Evolutionary conservation across 192 early-diverging fungal species (phyloP).

Genomic region (Entomortierella chlamydospora): DNA sequence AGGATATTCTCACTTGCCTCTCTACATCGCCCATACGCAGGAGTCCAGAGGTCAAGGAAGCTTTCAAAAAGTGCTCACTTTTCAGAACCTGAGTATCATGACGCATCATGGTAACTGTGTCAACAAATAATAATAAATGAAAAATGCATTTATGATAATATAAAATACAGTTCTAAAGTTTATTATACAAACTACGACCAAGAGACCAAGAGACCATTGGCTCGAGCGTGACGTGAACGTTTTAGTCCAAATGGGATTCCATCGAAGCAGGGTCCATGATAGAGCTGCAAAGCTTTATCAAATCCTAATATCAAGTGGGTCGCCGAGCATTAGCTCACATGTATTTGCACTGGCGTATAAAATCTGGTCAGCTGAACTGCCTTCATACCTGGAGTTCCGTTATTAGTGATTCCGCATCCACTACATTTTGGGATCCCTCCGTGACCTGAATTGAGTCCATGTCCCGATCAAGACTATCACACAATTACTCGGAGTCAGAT

Average conservation of each 20-base stretch:
- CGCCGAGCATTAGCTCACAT: too few relatives aligned
- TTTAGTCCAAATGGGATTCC: not conserved
- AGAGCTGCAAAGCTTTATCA: slow-evolving; percentile 27
- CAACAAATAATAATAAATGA: too few relatives aligned
- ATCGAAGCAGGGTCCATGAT: slow-evolving; percentile 4
- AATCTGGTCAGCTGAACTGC: not conserved
- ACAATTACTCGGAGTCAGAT: not conserved
- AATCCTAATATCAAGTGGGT: slow-evolving; percentile 6
- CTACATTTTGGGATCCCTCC: not conserved
- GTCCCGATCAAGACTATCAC: slow-evolving; percentile 25
- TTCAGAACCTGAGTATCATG: too few relatives aligned
- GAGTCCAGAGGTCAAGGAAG: slow-evolving; percentile 55
- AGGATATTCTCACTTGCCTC: slow-evolving; percentile 78
- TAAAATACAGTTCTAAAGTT: not conserved
- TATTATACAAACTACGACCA: not conserved
- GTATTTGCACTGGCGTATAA: too few relatives aligned
- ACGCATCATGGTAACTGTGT: too few relatives aligned
- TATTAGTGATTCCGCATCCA: slow-evolving; percentile 12
- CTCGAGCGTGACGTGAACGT: too few relatives aligned
- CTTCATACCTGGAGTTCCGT: slow-evolving; percentile 17
- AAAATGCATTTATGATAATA: too few relatives aligned
- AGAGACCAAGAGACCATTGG: not conserved
- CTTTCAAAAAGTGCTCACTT: slow-evolving; percentile 61
- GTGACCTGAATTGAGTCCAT: slow-evolving; percentile 16
- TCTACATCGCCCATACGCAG: slow-evolving; percentile 76